Evolutionary conservation across 2,329 filamentous ascomycete species (phyloP).

Genomic region (Diplodia scrobiculata): DNA sequence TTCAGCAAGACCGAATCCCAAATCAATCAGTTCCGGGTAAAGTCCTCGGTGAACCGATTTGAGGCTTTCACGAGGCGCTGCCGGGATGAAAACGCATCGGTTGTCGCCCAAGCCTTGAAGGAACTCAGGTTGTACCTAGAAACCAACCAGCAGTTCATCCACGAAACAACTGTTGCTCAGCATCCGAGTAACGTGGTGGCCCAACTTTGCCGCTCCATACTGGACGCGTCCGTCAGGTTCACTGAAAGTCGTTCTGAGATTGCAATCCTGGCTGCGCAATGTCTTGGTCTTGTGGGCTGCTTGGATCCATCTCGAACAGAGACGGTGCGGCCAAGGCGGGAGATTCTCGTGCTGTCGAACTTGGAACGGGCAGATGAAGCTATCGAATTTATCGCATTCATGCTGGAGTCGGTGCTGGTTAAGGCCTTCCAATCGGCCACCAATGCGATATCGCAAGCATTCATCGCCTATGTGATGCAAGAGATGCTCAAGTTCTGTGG

Average conservation of each 20-base stretch:
- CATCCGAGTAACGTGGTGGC: constrained; percentile 76
- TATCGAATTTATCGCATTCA: constrained; percentile 80
- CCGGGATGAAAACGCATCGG: constrained; percentile 78
- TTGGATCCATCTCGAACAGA: constrained; percentile 90
- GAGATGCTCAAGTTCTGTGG: constrained; percentile 78
- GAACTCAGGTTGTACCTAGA: constrained; percentile 77
- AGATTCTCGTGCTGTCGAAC: constrained; percentile 86
- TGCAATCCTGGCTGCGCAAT: constrained; percentile 72
- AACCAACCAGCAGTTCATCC: constrained; percentile 73
- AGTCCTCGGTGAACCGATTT: constrained; percentile 67
- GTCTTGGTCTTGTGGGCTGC: constrained; percentile 85
- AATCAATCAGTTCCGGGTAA: constrained; percentile 61
- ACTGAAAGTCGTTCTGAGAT: constrained; percentile 68
- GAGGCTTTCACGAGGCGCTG: constrained; percentile 73
- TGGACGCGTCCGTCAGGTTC: constrained; percentile 84
- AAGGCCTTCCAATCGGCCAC: constrained; percentile 89
- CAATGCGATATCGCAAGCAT: constrained; percentile 84
- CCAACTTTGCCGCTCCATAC: constrained; percentile 70
- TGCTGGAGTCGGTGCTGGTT: constrained; percentile 84
- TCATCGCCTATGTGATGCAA: constrained; percentile 93
- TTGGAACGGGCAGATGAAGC: constrained; percentile 78
- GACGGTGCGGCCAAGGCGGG: constrained; percentile 71
- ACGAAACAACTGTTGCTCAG: constrained; percentile 77
- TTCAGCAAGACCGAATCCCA: constrained; percentile 68
- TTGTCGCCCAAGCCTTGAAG: constrained; percentile 76